Evolutionary conservation across 2,329 filamentous ascomycete species (phyloP), one percentile per base, ranked within the genome.

Genomic region (Daldinia sp.): DNA sequence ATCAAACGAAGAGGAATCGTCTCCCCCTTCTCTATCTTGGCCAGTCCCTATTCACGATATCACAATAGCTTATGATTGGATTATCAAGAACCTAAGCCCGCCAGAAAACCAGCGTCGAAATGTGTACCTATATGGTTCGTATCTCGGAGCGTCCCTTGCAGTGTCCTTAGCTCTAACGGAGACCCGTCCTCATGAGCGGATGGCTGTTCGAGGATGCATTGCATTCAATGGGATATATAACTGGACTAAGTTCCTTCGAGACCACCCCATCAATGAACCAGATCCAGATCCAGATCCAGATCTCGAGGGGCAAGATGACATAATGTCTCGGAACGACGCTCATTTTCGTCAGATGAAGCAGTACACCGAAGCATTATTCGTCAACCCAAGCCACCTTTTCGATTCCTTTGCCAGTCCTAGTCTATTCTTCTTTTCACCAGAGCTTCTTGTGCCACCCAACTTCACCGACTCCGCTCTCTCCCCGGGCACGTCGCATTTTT

Each of bases 181-280:
- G 75, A 79, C 83, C 1, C 80, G 82, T 50, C 72, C 79, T 1
- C 79, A 84, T 60, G 73, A 78, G 13, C 78, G 73, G 35, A 81
- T 87, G 73, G 81, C 80, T 42, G 80, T 90, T 48, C 82, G 85
- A 9, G 88, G 88, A 6, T 76, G 89, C 35, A 78, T 88, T 15
- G 83, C 84, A 6, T 85, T 85, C 77, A 88, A 90, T 70, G 88
- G 87, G 46, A 82, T 90, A 65, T 90, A 88, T 78, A 86, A 90
- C 79, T 90, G 88, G 89, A 88, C 87, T 63, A 86, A 82, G 76
- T 87, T 89, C 65, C 81, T 88, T 10, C 85, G 85, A 0, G 82
- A 85, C 69, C 85, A 89, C 64, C 81, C 80, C 6, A 77, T 83
- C 67, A 83, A 87, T 71, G 71, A 75, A 37, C 61, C 72, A 0